Conservation (phyloP, 2,329 filamentous ascomycete species). For the Epichloe typhina region DNA sequence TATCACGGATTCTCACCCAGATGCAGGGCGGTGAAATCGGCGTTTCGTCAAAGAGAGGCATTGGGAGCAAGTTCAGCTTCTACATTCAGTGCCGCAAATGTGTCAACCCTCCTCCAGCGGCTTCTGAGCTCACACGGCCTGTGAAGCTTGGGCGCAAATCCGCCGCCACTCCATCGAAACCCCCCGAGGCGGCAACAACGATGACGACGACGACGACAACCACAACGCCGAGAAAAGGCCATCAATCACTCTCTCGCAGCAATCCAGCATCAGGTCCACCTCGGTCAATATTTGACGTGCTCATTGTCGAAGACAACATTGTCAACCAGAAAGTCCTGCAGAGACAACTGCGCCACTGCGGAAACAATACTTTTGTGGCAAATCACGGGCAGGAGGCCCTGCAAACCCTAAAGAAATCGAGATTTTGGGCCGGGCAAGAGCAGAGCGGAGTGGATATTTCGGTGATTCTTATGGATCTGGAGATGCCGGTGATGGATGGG, state of each 20-base stretch:
- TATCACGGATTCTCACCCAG: constrained; percentile 62
- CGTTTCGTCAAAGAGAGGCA: constrained; percentile 51
- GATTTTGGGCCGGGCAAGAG: constrained; percentile 40
- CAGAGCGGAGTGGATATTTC: constrained; percentile 40
- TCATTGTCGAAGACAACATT: constrained; percentile 56
- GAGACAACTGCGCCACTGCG: constrained; percentile 45
- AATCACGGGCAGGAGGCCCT: constrained; percentile 53
- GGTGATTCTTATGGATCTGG: constrained; percentile 66
- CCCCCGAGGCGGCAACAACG: constrained; percentile 7
- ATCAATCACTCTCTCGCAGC: not conserved
- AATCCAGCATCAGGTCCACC: constrained; percentile 7
- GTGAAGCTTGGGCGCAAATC: constrained; percentile 22
- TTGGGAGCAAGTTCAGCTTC: constrained; percentile 64
- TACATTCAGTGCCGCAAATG: constrained; percentile 57
- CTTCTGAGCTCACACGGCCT: constrained; percentile 23
- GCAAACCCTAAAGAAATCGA: constrained; percentile 40
- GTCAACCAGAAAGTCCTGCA: constrained; percentile 54
- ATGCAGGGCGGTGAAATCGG: constrained; percentile 69
- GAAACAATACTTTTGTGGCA: constrained; percentile 47
- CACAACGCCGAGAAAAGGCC: not conserved
- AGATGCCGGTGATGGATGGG: constrained; percentile 78
- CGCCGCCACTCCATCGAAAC: not conserved
- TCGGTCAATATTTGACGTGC: constrained; percentile 34
- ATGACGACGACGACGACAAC: too few species aligned
- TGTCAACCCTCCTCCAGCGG: constrained; percentile 22